Percentiles rank a stretch among this genome's conserved stretches.
Conservation (phyloP, 2,329 filamentous ascomycete species). For the Aspergillus piperis region DNA sequence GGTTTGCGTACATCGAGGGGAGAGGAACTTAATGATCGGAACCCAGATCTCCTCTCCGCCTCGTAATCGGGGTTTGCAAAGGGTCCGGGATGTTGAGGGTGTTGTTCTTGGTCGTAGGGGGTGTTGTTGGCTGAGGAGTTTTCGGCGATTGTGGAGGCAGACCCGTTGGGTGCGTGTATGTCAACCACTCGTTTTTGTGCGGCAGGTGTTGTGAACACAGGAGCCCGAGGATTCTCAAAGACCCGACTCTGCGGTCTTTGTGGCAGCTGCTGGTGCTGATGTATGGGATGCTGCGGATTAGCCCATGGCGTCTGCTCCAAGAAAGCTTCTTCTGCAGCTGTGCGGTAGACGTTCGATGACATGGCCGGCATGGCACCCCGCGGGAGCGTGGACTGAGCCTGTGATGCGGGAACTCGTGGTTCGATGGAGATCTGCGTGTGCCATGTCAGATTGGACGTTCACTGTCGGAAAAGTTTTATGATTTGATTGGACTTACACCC, state of each 20-base stretch:
- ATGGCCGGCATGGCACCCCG: constrained; percentile 36
- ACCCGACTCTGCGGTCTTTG: constrained; percentile 34
- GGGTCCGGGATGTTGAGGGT: constrained; percentile 24
- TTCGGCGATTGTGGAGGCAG: constrained; percentile 50
- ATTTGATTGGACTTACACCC: constrained; percentile 63
- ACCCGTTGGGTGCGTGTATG: constrained; percentile 46
- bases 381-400: constrained; percentile 32
- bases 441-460: not conserved
- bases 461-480: not conserved
- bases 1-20: constrained; percentile 44
- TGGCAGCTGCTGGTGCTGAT: constrained; percentile 53
- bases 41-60: constrained; percentile 35
- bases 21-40: constrained; percentile 41
- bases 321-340: constrained; percentile 78
- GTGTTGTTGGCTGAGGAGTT: constrained; percentile 48
- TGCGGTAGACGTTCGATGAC: constrained; percentile 35
- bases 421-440: constrained; percentile 33
- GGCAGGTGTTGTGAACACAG: constrained; percentile 45
- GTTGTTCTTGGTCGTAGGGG: constrained; percentile 41
- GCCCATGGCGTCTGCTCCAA: constrained; percentile 90
- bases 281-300: constrained; percentile 77
- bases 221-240: constrained; percentile 38
- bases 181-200: constrained; percentile 48
- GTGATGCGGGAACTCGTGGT: constrained; percentile 23
- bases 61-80: constrained; percentile 38